Evolutionary conservation across 805 yeast species (phyloP).

Genomic region (Saccharomycopsis sp.): DNA sequence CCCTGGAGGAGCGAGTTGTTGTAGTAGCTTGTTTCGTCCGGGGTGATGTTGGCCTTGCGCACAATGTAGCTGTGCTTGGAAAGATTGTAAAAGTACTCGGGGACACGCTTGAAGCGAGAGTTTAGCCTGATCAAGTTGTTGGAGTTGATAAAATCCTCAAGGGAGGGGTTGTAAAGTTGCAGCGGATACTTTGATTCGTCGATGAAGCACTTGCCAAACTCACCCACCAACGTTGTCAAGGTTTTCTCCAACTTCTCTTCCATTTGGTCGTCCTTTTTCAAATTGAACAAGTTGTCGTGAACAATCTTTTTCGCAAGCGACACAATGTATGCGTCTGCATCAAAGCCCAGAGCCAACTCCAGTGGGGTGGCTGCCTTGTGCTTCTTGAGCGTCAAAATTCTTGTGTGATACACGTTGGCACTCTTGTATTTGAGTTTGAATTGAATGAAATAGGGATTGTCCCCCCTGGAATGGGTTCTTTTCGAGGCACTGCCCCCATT

Average conservation of each 20-base stretch:
- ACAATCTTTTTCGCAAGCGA: slow-evolving; percentile 29
- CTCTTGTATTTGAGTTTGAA: slow-evolving; percentile 7
- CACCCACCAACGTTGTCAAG: slow-evolving; percentile 2
- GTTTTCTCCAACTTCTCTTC: slow-evolving; percentile 25
- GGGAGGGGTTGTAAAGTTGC: background rate
- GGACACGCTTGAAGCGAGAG: slow-evolving; percentile 24
- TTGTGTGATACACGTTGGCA: background rate
- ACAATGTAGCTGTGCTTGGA: slow-evolving; percentile 32
- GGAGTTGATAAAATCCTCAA: background rate
- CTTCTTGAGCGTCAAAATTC: slow-evolving; percentile 1
- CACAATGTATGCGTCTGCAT: slow-evolving; percentile 28
- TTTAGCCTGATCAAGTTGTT: slow-evolving; percentile 9
- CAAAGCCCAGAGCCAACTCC: slow-evolving; percentile 23
- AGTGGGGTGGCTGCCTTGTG: background rate
- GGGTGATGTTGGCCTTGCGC: slow-evolving; percentile 34
- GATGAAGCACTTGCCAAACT: slow-evolving; percentile 7
- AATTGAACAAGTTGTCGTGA: slow-evolving; percentile 23
- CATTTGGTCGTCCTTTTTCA: slow-evolving; percentile 29
- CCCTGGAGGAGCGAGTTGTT: slow-evolving; percentile 28
- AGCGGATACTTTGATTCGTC: slow-evolving; percentile 25
- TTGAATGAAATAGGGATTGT: slow-evolving; percentile 7
- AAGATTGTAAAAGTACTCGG: slow-evolving; percentile 29
- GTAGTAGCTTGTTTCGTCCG: slow-evolving; percentile 38
- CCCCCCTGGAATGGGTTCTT: too few relatives aligned
- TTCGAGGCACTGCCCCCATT: too few relatives aligned